Evolutionary conservation across 1,139 yeast genomes (phyloP), one percentile per base, ranked within the genome.

Genomic region (Geotrichum fermentans): DNA sequence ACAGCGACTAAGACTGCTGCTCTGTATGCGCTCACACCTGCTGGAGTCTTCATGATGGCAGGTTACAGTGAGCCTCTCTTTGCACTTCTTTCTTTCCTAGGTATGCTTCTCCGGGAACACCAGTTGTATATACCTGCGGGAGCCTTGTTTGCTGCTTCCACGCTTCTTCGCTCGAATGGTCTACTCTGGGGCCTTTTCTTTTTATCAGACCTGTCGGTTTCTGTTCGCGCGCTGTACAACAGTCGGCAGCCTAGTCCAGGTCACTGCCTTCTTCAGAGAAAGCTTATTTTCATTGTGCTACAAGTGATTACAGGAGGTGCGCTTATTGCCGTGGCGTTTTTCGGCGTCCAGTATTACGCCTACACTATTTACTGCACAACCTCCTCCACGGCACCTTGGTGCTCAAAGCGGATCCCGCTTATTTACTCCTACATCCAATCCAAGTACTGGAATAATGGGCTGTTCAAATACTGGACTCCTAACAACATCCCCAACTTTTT

Each of bases 371-470:
- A 79, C 58, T 92, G 98, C 62, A 83, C 86, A 0, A 74, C 29
- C 24, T 13, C 37, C 17, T 28, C 14, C 20, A 10, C 2, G 8
- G 32, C 24, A 17, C 26, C 70, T n/a, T 92, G 97, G 97, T 92
- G 98, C 63, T 56, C 63, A 14, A 55, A 64, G 20, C 61, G 55
- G 11, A 42, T 83, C 0, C 88, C 89, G 2, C 75, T 85, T 30
- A 71, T 92, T 34, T 82, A 83, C 60, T 67, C 77, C n/a, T 87
- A 74, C 63, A 86, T 95, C 6, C 98, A 92, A 65, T 54, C 68
- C 2, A 74, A 80, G 55, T 90, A 92, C 65, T 92, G 98, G 98
- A 77, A 80, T 57, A 75, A 73, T 42, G 98, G 98, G 0, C 79
- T 90, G 50, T 66, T 92, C 45, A 72, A 69, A 42, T 92, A 92